These are phyloP conservation scores for Wickerhamomyces mucosus DNA, from an alignment of 805 yeast species.

Conservation along the genomic window DNA sequence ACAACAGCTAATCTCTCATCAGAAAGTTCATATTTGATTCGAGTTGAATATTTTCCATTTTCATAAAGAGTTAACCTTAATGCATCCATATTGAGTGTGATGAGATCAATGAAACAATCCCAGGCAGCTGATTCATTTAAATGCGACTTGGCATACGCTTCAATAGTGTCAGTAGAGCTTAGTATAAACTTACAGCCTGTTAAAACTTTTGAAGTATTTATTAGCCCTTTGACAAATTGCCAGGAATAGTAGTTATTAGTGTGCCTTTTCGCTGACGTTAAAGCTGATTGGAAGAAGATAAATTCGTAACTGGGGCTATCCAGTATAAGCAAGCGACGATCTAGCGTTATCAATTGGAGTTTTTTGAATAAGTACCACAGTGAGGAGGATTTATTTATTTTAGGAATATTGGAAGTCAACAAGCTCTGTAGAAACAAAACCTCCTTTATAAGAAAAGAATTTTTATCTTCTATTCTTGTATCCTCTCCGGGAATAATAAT, in stretches of 20 bases:
- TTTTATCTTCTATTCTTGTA: too few relatives aligned
- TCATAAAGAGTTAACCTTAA: constrained; percentile 7
- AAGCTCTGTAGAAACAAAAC: constrained; percentile 14
- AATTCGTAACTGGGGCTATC: constrained; percentile 1
- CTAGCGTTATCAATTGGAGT: constrained; percentile 9
- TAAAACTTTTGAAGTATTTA: constrained; percentile 13
- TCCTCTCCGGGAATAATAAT: constrained; percentile 1
- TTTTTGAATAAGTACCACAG: constrained; percentile 26
- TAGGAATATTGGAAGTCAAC: constrained; percentile 24
- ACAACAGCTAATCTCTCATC: constrained; percentile 1
- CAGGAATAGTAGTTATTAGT: constrained; percentile 31
- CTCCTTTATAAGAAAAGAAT: constrained; percentile 16
- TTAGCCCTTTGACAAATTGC: constrained; percentile 26
- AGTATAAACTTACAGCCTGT: background rate
- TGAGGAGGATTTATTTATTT: constrained; percentile 30
- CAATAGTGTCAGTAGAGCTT: constrained; percentile 1
- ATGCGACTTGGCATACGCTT: constrained; percentile 19
- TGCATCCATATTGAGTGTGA: constrained; percentile 5
- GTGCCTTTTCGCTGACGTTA: constrained; percentile 23
- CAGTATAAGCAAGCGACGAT: background rate
- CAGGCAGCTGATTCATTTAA: constrained; percentile 27
- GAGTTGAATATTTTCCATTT: constrained; percentile 5
- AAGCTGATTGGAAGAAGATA: constrained; percentile 13
- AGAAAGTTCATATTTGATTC: constrained; percentile 1
- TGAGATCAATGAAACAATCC: constrained; percentile 16